Conservation (phyloP, 805 yeast species). For the Barnettozyma sucrosica region DNA sequence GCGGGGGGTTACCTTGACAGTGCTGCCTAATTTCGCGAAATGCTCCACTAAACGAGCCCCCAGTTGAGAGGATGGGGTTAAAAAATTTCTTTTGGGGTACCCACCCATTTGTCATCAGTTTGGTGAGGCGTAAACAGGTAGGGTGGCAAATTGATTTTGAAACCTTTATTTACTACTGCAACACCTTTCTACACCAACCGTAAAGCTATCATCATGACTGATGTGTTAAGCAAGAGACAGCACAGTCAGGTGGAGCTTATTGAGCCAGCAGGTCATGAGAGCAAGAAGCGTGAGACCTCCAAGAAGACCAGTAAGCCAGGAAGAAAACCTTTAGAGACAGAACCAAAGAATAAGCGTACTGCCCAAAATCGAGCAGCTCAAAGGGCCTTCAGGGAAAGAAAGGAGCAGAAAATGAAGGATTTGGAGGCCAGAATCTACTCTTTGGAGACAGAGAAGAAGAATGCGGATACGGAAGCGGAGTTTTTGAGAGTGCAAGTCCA, state of each 20-base stretch:
- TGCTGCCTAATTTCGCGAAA: no score
- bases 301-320: slow-evolving; percentile 55
- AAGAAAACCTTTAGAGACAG: slow-evolving; percentile 69
- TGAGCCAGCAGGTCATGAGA: slow-evolving; percentile 6
- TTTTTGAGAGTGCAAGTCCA: slow-evolving; percentile 72
- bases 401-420: slow-evolving; percentile 80
- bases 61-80: background rate
- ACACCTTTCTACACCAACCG: background rate
- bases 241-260: background rate
- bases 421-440: slow-evolving; percentile 70
- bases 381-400: slow-evolving; percentile 91
- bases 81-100: background rate
- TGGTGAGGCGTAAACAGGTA: no score
- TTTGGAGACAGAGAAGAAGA: slow-evolving; percentile 67
- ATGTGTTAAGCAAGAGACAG: slow-evolving; percentile 9
- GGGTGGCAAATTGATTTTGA: slow-evolving; percentile 7
- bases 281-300: slow-evolving; percentile 22
- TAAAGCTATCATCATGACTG: slow-evolving; percentile 1
- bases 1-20: no score
- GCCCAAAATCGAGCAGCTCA: slow-evolving; percentile 99
- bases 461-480: slow-evolving; percentile 66
- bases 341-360: slow-evolving; percentile 83
- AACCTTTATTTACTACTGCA: no score
- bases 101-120: background rate
- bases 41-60: background rate